Evolutionary conservation across 495 filamentous ascomycete genomes (phyloP).

Genomic region (Neurospora pannonica): DNA sequence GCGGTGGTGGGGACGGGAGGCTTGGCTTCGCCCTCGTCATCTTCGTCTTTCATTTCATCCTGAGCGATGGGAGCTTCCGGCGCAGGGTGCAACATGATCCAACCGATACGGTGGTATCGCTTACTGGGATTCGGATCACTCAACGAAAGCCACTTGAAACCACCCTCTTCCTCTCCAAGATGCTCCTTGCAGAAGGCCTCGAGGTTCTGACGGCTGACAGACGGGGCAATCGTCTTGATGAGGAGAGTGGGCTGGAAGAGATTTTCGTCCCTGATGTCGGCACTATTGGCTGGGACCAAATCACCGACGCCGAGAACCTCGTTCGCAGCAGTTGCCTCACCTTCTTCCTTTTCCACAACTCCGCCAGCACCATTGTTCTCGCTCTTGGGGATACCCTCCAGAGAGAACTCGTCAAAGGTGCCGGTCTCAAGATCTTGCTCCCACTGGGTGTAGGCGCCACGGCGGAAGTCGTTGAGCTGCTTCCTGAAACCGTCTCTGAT

Average conservation of each 20-base stretch:
- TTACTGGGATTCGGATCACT: conserved; percentile 96
- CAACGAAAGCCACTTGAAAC: conserved; percentile 83
- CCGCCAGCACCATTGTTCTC: conserved; percentile 84
- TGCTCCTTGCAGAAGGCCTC: conserved; percentile 89
- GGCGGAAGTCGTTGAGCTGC: conserved; percentile 65
- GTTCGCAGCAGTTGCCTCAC: conserved; percentile 77
- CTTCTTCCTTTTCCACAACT: conserved; percentile 87
- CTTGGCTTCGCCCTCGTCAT: conserved; percentile 35
- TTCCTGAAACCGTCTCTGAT: conserved; percentile 57
- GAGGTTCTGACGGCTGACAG: conserved; percentile 87
- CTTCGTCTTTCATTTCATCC: conserved; percentile 55
- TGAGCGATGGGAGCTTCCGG: conserved; percentile 49
- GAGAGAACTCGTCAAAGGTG: conserved; percentile 83
- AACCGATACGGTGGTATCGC: conserved; percentile 94
- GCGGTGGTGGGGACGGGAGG: conserved; percentile 45
- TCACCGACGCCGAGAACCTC: conserved; percentile 90
- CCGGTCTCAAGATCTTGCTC: conserved; percentile 71
- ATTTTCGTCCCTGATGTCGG: conserved; percentile 75
- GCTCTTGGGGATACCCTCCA: conserved; percentile 91
- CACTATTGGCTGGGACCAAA: conserved; percentile 67
- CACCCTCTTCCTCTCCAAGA: conserved; percentile 73
- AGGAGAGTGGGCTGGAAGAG: conserved; percentile 80
- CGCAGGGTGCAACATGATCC: conserved; percentile 86
- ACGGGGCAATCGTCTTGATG: conserved; percentile 96
- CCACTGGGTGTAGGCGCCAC: conserved; percentile 70